Evolutionary conservation across 78 protist genomes (phyloP).

Genomic region (Dictyostelium discoideum): DNA sequence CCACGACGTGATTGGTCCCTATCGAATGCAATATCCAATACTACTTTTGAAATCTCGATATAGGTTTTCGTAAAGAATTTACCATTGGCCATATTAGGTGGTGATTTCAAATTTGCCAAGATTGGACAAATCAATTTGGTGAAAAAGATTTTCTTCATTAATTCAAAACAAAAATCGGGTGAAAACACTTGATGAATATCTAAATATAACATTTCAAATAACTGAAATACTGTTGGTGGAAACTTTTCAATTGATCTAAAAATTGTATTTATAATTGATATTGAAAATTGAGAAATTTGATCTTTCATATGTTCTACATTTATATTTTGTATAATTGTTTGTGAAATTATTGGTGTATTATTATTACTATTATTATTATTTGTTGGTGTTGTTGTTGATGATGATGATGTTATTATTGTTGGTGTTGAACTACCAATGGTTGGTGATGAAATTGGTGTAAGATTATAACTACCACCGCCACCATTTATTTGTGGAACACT

Average conservation of each 20-base stretch:
- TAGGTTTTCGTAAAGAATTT: neutral
- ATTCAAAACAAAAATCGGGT: neutral
- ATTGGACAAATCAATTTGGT: slow-evolving; percentile 39
- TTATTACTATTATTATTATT: neutral
- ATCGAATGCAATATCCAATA: slow-evolving; percentile 13
- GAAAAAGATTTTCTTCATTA: slow-evolving; percentile 44
- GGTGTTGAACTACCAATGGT: neutral
- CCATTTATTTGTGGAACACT: neutral
- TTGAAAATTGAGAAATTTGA: slow-evolving; percentile 6
- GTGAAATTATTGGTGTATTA: neutral
- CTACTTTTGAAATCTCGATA: slow-evolving; percentile 23
- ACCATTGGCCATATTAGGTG: neutral
- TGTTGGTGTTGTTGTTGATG: neutral
- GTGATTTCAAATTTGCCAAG: slow-evolving; percentile 9
- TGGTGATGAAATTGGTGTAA: neutral
- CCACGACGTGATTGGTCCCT: neutral
- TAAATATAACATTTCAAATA: slow-evolving; percentile 17
- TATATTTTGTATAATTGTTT: neutral
- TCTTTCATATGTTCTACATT: neutral
- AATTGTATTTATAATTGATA: slow-evolving; percentile 28
- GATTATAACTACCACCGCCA: neutral
- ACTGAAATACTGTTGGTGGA: slow-evolving; percentile 7
- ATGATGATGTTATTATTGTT: neutral
- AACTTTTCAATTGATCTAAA: slow-evolving; percentile 51
- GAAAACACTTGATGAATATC: neutral